These are phyloP conservation scores for Jatropha curcas DNA, from an alignment of 345 rosid genomes.

Conservation along the genomic window DNA sequence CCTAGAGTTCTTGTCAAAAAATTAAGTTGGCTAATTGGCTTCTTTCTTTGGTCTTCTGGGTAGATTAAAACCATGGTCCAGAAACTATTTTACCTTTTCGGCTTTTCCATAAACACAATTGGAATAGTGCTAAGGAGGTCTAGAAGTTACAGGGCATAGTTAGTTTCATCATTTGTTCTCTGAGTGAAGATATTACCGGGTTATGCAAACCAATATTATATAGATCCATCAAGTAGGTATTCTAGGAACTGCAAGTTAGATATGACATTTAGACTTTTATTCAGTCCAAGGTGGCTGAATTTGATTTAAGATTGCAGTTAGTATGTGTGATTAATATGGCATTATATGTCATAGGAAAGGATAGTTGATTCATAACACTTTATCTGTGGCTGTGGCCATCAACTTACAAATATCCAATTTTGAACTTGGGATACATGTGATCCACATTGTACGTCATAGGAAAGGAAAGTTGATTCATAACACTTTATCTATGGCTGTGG, in stretches of 20 bases:
- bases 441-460: not conserved
- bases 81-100: not conserved
- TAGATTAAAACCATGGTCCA: not conserved
- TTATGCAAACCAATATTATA: not conserved
- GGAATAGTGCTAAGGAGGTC: not conserved
- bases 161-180: not conserved
- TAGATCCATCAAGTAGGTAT: not conserved
- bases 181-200: not conserved
- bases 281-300: not conserved
- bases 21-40: too few relatives aligned
- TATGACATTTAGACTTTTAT: not conserved
- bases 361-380: not conserved
- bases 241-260: not conserved
- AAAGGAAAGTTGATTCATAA: not conserved
- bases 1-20: too few relatives aligned
- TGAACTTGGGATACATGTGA: not conserved
- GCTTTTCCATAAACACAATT: not conserved
- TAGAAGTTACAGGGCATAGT: not conserved
- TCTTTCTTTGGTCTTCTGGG: not conserved
- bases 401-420: not conserved
- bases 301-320: not conserved
- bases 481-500: not conserved
- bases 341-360: slow-evolving; percentile 1
- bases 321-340: not conserved
- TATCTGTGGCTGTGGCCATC: not conserved